Evolutionary conservation across 176 grass and related monocot species (phyloP).

Genomic region (Olyra latifolia): DNA sequence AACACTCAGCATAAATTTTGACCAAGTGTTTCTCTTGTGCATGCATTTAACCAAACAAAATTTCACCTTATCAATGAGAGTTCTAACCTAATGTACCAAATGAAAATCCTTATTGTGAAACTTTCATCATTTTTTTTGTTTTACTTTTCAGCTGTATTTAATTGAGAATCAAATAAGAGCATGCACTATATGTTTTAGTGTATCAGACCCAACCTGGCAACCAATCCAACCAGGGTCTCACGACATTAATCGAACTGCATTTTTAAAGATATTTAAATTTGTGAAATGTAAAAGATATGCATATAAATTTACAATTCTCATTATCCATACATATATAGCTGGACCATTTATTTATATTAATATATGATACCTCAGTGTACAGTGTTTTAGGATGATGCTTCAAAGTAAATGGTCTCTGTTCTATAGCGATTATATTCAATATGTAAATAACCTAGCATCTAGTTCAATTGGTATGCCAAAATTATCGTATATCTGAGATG

Average conservation of each 20-base stretch:
- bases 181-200: not conserved
- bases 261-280: not conserved
- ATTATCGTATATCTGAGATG: not conserved
- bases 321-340: not conserved
- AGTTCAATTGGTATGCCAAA: not conserved
- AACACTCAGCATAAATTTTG: not conserved
- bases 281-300: not conserved
- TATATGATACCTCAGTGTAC: not conserved
- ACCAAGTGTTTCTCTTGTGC: not conserved
- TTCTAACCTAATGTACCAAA: not conserved
- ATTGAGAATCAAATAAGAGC: not conserved
- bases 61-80: not conserved
- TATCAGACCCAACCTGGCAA: not conserved
- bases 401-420: not conserved
- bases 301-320: not conserved
- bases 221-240: not conserved
- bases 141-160: not conserved
- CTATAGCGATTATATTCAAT: not conserved
- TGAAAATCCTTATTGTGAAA: not conserved
- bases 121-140: not conserved
- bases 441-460: not conserved
- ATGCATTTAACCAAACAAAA: not conserved
- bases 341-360: not conserved
- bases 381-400: not conserved
- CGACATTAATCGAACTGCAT: not conserved